Evolutionary conservation across 306 rosid species (phyloP).

Genomic region (Rosa persica): DNA sequence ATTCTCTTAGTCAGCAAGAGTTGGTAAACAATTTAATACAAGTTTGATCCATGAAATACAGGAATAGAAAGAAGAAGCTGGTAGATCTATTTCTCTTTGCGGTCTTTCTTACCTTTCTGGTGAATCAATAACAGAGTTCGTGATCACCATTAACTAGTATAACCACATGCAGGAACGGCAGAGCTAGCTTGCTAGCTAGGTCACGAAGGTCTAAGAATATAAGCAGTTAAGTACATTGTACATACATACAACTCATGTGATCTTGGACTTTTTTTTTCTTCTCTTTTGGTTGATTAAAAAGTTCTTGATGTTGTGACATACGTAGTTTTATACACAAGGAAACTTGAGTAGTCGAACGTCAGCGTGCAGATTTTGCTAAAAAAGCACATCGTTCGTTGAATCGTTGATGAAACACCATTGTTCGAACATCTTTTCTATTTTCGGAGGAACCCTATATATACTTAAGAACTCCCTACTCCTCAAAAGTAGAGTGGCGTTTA

Average conservation of each 20-base stretch:
- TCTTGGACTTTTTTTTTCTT: not conserved
- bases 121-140: not conserved
- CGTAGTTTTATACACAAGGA: not conserved
- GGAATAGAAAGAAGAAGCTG: not conserved
- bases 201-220: not conserved
- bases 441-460: not conserved
- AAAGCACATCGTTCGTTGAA: not conserved
- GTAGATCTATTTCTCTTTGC: not conserved
- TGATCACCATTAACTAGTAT: not conserved
- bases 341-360: not conserved
- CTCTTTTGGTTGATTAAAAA: not conserved
- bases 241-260: not conserved
- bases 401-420: not conserved
- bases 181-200: not conserved
- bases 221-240: not conserved
- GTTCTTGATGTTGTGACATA: not conserved
- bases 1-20: not conserved
- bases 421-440: not conserved
- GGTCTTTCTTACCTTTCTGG: not conserved
- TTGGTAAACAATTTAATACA: not conserved
- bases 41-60: not conserved
- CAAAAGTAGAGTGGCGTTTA: not conserved
- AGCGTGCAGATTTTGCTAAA: not conserved
- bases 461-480: not conserved
- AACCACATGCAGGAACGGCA: not conserved